Percentiles rank a stretch among this genome's conserved stretches.
Evolutionary conservation across 768 basidiomycete species (phyloP).

Genomic region (Pleurotus sapidus): DNA sequence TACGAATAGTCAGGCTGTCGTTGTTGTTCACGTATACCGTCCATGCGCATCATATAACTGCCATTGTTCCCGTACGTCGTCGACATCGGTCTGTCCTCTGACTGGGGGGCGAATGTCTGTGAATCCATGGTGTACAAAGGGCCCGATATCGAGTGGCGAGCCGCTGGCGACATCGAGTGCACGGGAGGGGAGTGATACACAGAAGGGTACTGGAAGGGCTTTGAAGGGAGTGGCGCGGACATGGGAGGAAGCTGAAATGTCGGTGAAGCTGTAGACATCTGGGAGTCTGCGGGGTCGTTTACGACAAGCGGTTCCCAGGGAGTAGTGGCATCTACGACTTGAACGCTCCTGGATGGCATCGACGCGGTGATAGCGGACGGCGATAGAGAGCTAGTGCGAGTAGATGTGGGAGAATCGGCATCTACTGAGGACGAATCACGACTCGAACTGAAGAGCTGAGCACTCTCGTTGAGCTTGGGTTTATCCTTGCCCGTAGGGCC

Average conservation of each 20-base stretch:
- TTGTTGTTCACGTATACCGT: conserved; percentile 22
- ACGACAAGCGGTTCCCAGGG: conserved; percentile 59
- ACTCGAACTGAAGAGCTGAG: conserved; percentile 31
- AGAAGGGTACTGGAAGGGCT: conserved; percentile 41
- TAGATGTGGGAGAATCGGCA: conserved; percentile 42
- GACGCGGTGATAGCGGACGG: conserved; percentile 55
- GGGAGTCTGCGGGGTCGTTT: conserved; percentile 38
- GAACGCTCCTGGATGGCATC: conserved; percentile 43
- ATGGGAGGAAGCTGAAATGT: conserved; percentile 44
- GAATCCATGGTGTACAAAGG: conserved; percentile 34
- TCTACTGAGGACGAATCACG: conserved; percentile 39
- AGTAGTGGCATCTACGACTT: conserved; percentile 40
- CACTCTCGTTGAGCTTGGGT: conserved; percentile 48
- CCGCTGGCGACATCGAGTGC: conserved; percentile 36
- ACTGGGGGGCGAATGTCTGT: conserved; percentile 42
- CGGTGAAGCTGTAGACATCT: conserved; percentile 32
- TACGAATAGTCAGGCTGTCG: conserved; percentile 53
- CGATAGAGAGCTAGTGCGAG: conserved; percentile 61
- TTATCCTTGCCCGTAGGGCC: conserved; percentile 89
- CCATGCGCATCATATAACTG: conserved; percentile 38
- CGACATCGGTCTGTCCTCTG: conserved; percentile 47
- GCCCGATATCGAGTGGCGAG: conserved; percentile 40
- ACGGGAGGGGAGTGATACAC: conserved; percentile 21
- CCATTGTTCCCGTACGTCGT: conserved; percentile 44
- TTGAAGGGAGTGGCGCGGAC: conserved; percentile 44